Conservation (phyloP, 805 yeast species). For the Lipomyces sp. region DNA sequence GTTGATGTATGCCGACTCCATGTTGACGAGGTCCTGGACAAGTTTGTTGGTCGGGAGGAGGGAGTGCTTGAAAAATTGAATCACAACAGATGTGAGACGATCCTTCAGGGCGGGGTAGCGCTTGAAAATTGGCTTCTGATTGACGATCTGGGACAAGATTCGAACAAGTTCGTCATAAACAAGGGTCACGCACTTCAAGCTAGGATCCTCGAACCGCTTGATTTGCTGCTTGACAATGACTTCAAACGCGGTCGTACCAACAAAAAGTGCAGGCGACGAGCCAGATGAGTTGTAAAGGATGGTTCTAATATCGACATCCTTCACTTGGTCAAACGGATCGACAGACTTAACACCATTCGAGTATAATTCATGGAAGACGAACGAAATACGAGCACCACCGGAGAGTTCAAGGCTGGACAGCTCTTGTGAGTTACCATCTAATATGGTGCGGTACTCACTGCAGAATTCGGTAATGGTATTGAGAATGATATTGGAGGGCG, state of each 20-base stretch:
- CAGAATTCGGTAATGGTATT: constrained; percentile 89
- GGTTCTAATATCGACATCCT: constrained; percentile 93
- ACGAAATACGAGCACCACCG: constrained; percentile 97
- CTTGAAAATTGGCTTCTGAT: constrained; percentile 69
- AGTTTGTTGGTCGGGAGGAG: constrained; percentile 81
- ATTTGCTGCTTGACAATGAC: constrained; percentile 93
- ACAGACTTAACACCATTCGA: constrained; percentile 86
- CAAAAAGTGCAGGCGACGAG: constrained; percentile 91
- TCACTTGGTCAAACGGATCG: constrained; percentile 95
- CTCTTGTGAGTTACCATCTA: constrained; percentile 91
- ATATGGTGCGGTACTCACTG: constrained; percentile 83
- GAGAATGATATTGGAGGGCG: constrained; percentile 85
- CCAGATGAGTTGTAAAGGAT: constrained; percentile 97
- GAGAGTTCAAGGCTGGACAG: constrained; percentile 83
- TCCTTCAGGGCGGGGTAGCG: constrained; percentile 92
- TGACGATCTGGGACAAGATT: constrained; percentile 75
- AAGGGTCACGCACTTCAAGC: constrained; percentile 79
- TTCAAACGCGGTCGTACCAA: constrained; percentile 96
- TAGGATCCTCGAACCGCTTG: constrained; percentile 89
- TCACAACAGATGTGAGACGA: constrained; percentile 72
- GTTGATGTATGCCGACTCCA: constrained; percentile 93
- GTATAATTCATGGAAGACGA: constrained; percentile 94
- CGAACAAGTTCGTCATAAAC: constrained; percentile 93
- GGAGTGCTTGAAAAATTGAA: constrained; percentile 74
- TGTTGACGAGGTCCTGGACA: constrained; percentile 72